Evolutionary conservation across 805 yeast species (phyloP).

Genomic region (Ogataea nitratoaversa): DNA sequence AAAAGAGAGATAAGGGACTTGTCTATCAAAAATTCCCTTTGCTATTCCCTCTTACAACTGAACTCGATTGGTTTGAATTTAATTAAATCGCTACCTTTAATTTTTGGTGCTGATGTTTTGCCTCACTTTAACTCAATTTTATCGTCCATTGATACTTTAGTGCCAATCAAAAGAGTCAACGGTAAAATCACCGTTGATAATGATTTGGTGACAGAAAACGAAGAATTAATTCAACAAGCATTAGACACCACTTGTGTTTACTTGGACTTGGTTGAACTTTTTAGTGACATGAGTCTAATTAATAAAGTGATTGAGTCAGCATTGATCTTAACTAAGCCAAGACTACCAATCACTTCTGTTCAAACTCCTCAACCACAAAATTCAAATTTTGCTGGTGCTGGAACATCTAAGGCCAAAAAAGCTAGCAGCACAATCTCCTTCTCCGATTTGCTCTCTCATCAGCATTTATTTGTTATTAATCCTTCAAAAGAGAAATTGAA

Average conservation of each 20-base stretch:
- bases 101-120: slow-evolving; percentile 33
- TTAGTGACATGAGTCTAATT: slow-evolving; percentile 47
- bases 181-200: slow-evolving; percentile 38
- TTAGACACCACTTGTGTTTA: slow-evolving; percentile 26
- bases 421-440: slow-evolving; percentile 42
- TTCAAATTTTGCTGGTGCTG: background rate
- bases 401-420: slow-evolving; percentile 26
- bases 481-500: slow-evolving; percentile 36
- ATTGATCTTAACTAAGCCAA: slow-evolving; percentile 39
- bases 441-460: slow-evolving; percentile 66
- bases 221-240: slow-evolving; percentile 29
- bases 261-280: slow-evolving; percentile 21
- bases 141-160: slow-evolving; percentile 50
- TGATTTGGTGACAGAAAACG: slow-evolving; percentile 27
- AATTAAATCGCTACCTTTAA: slow-evolving; percentile 32
- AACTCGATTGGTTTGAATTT: slow-evolving; percentile 44
- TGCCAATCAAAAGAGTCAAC: slow-evolving; percentile 46
- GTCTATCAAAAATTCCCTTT: slow-evolving; percentile 41
- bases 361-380: slow-evolving; percentile 13
- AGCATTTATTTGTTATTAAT: slow-evolving; percentile 46
- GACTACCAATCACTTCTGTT: slow-evolving; percentile 21
- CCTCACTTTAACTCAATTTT: slow-evolving; percentile 50
- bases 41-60: slow-evolving; percentile 38
- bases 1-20: slow-evolving; percentile 57
- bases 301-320: slow-evolving; percentile 58